Percentiles rank a stretch among this genome's conserved stretches.
These are phyloP conservation scores for Elongisporangium prolatum DNA, from an alignment of 352 stramenopile genomes.

Conservation along the genomic window DNA sequence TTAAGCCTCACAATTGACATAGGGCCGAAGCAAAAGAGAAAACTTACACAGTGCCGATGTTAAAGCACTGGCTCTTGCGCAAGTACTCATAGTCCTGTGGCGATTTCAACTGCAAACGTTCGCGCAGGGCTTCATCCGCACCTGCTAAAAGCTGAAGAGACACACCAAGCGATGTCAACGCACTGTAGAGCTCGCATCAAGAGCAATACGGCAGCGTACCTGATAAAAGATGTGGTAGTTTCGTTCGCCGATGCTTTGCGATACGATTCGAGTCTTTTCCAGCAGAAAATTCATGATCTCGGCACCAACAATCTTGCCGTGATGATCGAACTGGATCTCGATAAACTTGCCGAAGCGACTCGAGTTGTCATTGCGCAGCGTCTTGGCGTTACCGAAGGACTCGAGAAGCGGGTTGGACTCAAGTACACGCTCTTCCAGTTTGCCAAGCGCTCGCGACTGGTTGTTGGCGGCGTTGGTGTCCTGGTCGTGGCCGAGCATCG, in stretches of 20 bases:
- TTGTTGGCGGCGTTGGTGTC: conserved; percentile 56
- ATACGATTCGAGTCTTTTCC: conserved; percentile 90
- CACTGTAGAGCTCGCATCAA: conserved; percentile 1
- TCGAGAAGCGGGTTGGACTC: conserved; percentile 88
- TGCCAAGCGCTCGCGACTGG: conserved; percentile 88
- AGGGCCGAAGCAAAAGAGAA: not conserved
- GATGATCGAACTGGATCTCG: conserved; percentile 94
- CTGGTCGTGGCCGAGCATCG: conserved; percentile 25
- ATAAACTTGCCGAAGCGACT: conserved; percentile 98
- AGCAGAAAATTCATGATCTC: conserved; percentile 91
- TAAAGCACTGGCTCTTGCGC: conserved; percentile 83
- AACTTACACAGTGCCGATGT: conserved; percentile 57
- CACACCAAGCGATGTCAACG: conserved; percentile 3
- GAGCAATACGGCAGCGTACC: conserved; percentile 25
- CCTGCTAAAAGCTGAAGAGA: conserved; percentile 61
- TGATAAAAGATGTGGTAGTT: conserved; percentile 99
- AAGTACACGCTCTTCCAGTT: conserved; percentile 83
- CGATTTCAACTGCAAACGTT: conserved; percentile 65
- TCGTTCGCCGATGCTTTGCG: conserved; percentile 87
- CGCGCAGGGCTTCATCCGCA: conserved; percentile 59
- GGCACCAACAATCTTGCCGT: conserved; percentile 87
- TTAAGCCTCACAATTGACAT: not conserved
- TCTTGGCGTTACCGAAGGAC: conserved; percentile 92
- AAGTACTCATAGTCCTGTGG: conserved; percentile 86
- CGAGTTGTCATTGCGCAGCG: conserved; percentile 96